Base-by-base conservation (phyloP, 345 rosid species). In the Acer saccharum region DNA sequence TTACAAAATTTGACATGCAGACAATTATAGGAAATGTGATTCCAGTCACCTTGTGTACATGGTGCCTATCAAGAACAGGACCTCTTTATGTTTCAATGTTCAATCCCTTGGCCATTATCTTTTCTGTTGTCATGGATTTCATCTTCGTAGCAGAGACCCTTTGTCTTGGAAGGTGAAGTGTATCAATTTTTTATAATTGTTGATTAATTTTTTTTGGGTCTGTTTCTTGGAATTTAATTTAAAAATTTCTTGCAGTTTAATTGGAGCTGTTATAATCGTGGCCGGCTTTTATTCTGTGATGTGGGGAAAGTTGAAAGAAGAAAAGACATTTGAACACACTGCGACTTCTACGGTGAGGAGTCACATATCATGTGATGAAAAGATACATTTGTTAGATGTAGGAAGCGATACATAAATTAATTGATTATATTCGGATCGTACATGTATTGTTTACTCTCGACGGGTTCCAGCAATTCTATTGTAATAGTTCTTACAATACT, bases 21-120 rank as follows among this genome's bases (percentile, higher is more conserved):
- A 83, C 78, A 21, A 6, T 76, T 16, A 14, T 76, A 65, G 77
- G 74, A 13, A 3, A 6, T 14, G 80, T 54, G 5, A 27, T 85
- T 25, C 72, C 65, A 5, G 1, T 39, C 13, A 29, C 61, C 68
- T 70, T 86, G 52, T 11, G 4, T 6, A 48, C 68, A 17, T 83
- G 86, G 78, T 80, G 84, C 79, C 65, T 83, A 12, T 41, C 41
- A 23, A 81, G 46, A 50, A 69, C 14, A 20, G 84, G 84, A 12
- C 86, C 88, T 71, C 52, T 81, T 16, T 72, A 69, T 75, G 84
- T 83, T 35, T 58, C 84, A 3, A 67, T 78, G 79, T 83, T 83
- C 73, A 81, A 81, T 77, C 88, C 88, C 39, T 18, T 83, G 57
- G 81, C 68, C 11, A 62, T 79, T 9, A 5, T 85, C 35, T 46